Evolutionary conservation across 2,329 filamentous ascomycete genomes (phyloP), one percentile per base, ranked within the genome.

Genomic region (Pseudogymnoascus sp.): DNA sequence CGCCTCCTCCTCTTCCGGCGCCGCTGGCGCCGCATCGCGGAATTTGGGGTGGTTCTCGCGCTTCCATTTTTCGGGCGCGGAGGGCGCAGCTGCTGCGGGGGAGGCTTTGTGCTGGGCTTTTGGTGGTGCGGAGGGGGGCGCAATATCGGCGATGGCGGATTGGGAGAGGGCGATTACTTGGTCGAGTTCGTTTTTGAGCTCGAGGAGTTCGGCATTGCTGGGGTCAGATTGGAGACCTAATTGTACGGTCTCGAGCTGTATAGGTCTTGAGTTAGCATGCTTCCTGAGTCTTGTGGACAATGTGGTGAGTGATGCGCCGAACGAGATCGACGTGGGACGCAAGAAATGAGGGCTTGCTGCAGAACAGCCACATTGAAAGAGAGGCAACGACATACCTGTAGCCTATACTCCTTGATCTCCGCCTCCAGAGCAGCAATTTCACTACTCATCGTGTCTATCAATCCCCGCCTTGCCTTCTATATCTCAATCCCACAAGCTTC

Each of bases 1-100:
- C 13, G 19, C 3, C 34, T 61, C 60, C 64, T 76, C 67, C 19
- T 82, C 80, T 68, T 88, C 84, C 64, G 83, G 75, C 67, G 74
- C 65, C 76, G 73, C 78, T 79, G 73, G 70, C 16, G 76, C 81
- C 76, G 74, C 79, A 80, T 80, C 90, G 77, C 82, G 90, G 76
- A 84, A 90, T 11, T 90, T 88, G 1, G 90, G 90, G 70, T 93
- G 90, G 73, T 92, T 92, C 76, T 92, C 88, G 72, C 87, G 85
- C 57, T 88, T 89, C 85, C 89, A 92, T 79, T 92, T 92, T 73
- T 89, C 85, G 71, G 85, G 85, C 63, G 80, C 76, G n/a, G 81
- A 77, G 54, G 81, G 79, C 43, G 82, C 79, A 48, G 81, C 77
- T 61, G 82, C 65, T 14, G 31, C 28, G 2, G 19, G 10, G 23